Conservation (phyloP, 805 yeast species). For the Candida palmyrensis region DNA sequence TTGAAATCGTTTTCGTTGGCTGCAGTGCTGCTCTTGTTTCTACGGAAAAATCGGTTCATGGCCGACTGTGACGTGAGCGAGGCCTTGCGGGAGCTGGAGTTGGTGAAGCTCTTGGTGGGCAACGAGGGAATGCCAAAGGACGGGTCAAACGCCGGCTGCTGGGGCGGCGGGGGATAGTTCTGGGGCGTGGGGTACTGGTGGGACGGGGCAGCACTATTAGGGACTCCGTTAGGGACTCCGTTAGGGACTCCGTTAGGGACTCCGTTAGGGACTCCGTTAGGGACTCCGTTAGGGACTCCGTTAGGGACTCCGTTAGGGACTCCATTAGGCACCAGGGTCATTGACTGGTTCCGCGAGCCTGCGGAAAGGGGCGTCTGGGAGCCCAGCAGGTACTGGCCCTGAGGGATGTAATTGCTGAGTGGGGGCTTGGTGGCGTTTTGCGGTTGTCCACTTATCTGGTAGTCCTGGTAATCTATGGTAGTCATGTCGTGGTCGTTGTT, state of each 20-base stretch:
- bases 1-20: conserved; percentile 30
- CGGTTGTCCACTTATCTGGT: neutral
- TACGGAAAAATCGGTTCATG: conserved; percentile 38
- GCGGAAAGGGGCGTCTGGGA: neutral
- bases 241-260: neutral
- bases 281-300: neutral
- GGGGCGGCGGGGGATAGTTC: conserved; percentile 4
- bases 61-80: conserved; percentile 36
- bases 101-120: neutral
- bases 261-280: neutral
- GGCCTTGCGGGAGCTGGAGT: conserved; percentile 22
- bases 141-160: conserved; percentile 6
- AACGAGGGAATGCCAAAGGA: conserved; percentile 2
- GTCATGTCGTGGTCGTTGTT: conserved; percentile 24
- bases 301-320: neutral
- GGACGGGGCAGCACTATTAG: neutral
- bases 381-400: neutral
- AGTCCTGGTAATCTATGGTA: conserved; percentile 3
- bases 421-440: neutral
- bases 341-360: neutral
- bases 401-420: neutral
- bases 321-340: neutral
- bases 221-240: neutral
- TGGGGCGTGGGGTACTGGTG: neutral
- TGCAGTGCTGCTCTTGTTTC: conserved; percentile 24